Evolutionary conservation across 768 basidiomycete species (phyloP).

Genomic region (Rhodotorula kratochvilovae): DNA sequence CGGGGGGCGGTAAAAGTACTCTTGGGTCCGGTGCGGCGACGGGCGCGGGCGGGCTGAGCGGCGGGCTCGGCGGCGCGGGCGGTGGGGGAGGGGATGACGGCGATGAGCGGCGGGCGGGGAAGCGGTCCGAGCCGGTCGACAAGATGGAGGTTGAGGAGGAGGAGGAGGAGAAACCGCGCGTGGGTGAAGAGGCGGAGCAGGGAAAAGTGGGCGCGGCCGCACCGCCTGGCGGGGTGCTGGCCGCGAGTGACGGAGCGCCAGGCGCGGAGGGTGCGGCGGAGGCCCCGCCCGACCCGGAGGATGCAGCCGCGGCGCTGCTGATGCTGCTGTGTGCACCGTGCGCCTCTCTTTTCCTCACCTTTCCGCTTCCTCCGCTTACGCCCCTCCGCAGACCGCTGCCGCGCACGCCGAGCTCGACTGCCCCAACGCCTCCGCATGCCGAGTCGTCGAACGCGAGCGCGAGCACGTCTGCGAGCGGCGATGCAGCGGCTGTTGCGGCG

Average conservation of each 20-base stretch:
- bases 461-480: not conserved
- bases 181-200: not conserved
- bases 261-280: not conserved
- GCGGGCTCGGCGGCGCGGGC: not conserved
- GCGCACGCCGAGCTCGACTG: not conserved
- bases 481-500: not conserved
- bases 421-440: not conserved
- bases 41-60: not conserved
- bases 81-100: conserved; percentile 11
- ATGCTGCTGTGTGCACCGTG: conserved; percentile 4
- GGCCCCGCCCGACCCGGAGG: not conserved
- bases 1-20: conserved; percentile 13
- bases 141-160: conserved; percentile 2
- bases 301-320: conserved; percentile 7
- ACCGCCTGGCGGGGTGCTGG: not conserved
- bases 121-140: not conserved
- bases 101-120: not conserved
- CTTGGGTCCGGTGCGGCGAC: no score
- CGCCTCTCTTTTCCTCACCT: not conserved
- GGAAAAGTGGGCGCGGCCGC: not conserved
- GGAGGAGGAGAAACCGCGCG: not conserved
- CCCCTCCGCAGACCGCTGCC: not conserved
- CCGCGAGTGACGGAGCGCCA: not conserved
- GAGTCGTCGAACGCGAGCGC: not conserved
- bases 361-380: no score